Evolutionary conservation across 2,329 filamentous ascomycete species (phyloP).

Genomic region (Botryotinia calthae): DNA sequence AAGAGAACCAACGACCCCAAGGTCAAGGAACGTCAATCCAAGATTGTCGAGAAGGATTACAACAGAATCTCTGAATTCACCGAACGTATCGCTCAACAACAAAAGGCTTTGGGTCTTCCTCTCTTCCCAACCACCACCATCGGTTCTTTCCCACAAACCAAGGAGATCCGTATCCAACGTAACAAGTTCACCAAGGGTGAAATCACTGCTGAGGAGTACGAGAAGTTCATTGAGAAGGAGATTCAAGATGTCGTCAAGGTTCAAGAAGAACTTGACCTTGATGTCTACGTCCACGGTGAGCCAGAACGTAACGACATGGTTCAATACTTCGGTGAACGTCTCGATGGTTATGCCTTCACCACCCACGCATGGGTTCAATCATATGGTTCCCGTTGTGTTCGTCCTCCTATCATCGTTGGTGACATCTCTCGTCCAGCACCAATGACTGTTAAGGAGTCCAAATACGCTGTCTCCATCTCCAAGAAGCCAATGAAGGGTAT

Average conservation of each 20-base stretch:
- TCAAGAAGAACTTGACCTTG: slow-evolving; percentile 95
- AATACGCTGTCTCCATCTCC: slow-evolving; percentile 93
- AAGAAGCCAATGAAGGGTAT: slow-evolving; percentile 99
- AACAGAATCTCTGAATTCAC: slow-evolving; percentile 91
- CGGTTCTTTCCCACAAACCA: slow-evolving; percentile 98
- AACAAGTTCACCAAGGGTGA: slow-evolving; percentile 99
- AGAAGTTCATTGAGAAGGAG: slow-evolving; percentile 99
- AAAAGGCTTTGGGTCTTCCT: slow-evolving; percentile 88
- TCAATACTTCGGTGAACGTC: slow-evolving; percentile 98
- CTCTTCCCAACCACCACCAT: slow-evolving; percentile 99
- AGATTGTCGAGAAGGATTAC: slow-evolving; percentile 81
- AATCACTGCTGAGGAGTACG: slow-evolving; percentile 88
- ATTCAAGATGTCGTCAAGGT: slow-evolving; percentile 93
- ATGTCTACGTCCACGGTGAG: slow-evolving; percentile 97
- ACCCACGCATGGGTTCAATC: slow-evolving; percentile 98
- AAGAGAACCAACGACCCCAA: slow-evolving; percentile 94
- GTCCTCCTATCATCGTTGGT: slow-evolving; percentile 96
- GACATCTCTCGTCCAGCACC: slow-evolving; percentile 95
- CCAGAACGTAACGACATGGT: slow-evolving; percentile 99
- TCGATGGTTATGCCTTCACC: slow-evolving; percentile 97
- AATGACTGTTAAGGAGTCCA: slow-evolving; percentile 99
- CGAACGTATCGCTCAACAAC: slow-evolving; percentile 79
- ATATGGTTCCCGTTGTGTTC: slow-evolving; percentile 97
- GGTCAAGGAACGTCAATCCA: slow-evolving; percentile 94
- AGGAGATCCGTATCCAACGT: slow-evolving; percentile 93